Conservation (phyloP, 768 basidiomycete genomes). For the Lactarius quietus region DNA sequence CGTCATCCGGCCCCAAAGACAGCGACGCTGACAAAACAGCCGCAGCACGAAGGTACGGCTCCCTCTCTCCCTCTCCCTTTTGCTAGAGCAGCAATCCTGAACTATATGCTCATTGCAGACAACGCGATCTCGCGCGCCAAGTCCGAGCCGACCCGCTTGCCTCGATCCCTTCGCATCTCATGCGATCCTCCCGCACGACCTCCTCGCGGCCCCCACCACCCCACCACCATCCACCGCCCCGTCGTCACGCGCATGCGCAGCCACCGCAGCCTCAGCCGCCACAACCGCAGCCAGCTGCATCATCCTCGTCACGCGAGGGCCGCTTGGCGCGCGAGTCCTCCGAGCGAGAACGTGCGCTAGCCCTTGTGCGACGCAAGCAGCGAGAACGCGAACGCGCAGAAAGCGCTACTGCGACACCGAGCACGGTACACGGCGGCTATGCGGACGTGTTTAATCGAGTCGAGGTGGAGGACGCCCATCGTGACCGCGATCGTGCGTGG, state of each 20-base stretch:
- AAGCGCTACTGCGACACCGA: slow-evolving; percentile 65
- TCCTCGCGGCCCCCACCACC: not conserved
- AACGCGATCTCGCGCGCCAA: slow-evolving; percentile 61
- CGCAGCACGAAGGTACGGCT: slow-evolving; percentile 28
- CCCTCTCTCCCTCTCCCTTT: not conserved
- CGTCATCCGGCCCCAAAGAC: slow-evolving; percentile 27
- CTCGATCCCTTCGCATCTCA: slow-evolving; percentile 64
- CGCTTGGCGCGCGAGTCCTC: slow-evolving; percentile 69
- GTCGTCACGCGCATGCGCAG: slow-evolving; percentile 7
- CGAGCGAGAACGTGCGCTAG: slow-evolving; percentile 72
- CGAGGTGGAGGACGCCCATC: slow-evolving; percentile 69
- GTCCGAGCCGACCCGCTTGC: slow-evolving; percentile 67
- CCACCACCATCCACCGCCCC: slow-evolving; percentile 29
- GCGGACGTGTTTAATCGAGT: slow-evolving; percentile 65
- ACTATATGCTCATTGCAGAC: slow-evolving; percentile 36
- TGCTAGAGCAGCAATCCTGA: not conserved
- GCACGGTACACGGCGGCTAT: slow-evolving; percentile 60
- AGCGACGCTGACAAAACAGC: slow-evolving; percentile 25
- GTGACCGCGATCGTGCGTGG: slow-evolving; percentile 43
- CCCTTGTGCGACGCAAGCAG: slow-evolving; percentile 62
- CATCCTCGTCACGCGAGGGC: slow-evolving; percentile 38
- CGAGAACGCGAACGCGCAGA: slow-evolving; percentile 61
- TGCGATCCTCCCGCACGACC: slow-evolving; percentile 35
- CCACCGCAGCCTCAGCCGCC: not conserved
- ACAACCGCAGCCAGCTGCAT: slow-evolving; percentile 23